Conservation (phyloP, 257 asterid genomes). For the Solanum megistacrolobum region DNA sequence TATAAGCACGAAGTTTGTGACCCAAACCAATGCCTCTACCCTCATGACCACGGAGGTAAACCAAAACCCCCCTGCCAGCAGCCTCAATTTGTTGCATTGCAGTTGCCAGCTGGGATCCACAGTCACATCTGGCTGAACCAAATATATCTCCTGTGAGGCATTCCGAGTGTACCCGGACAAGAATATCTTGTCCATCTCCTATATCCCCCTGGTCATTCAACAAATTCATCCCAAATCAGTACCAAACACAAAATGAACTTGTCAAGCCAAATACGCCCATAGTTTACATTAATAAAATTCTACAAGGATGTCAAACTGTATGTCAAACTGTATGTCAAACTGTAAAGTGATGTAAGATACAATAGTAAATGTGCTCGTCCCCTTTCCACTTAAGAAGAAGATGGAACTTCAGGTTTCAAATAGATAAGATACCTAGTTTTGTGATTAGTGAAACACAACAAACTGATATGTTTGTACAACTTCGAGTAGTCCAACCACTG, state of each 20-base stretch:
- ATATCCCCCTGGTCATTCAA: conserved; percentile 67
- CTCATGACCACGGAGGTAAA: conserved; percentile 97
- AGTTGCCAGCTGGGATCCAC: conserved; percentile 81
- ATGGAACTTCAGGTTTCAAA: background rate
- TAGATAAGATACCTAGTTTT: background rate
- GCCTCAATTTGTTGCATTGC: conserved; percentile 95
- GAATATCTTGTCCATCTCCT: conserved; percentile 81
- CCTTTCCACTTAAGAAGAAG: background rate
- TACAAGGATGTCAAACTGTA: background rate
- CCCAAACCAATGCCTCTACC: conserved; percentile 98
- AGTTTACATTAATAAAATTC: background rate
- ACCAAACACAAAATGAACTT: background rate
- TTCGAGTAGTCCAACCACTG: background rate
- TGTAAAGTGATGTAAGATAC: background rate
- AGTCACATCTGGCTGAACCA: conserved; percentile 94
- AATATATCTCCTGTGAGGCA: conserved; percentile 98
- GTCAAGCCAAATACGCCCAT: background rate
- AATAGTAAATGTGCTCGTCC: background rate
- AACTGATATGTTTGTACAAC: background rate
- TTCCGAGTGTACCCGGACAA: conserved; percentile 92
- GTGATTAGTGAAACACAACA: background rate
- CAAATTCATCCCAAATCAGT: background rate
- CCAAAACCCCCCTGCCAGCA: conserved; percentile 81
- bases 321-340: background rate
- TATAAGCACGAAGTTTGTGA: conserved; percentile 93